Evolutionary conservation across 2,329 filamentous ascomycete genomes (phyloP).

Genomic region (Penicillium sp.): DNA sequence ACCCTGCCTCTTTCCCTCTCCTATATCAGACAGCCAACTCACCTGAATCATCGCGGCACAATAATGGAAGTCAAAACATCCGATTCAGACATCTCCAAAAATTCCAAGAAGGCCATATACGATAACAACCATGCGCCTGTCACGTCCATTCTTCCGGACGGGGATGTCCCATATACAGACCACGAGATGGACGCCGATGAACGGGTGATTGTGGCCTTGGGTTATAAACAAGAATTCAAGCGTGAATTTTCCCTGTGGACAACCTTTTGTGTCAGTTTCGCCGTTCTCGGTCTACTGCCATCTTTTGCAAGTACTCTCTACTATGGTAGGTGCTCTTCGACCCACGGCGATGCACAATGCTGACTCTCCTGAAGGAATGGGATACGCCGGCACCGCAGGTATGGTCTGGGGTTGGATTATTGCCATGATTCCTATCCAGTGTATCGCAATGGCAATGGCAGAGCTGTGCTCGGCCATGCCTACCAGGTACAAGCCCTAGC

Average conservation of each 20-base stretch:
- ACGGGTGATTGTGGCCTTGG: constrained; percentile 42
- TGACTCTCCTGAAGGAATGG: constrained; percentile 40
- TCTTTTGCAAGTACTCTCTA: constrained; percentile 70
- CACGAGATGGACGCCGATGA: constrained; percentile 42
- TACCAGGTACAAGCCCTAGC: constrained; percentile 48
- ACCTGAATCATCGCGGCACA: not conserved
- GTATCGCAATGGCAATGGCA: constrained; percentile 67
- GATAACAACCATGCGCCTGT: constrained; percentile 33
- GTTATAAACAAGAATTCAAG: constrained; percentile 63
- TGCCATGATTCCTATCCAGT: constrained; percentile 69
- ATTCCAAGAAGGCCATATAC: constrained; percentile 11
- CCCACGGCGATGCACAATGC: not conserved
- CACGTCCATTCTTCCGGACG: constrained; percentile 37
- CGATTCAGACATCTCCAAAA: constrained; percentile 11
- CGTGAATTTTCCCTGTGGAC: constrained; percentile 73
- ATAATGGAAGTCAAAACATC: constrained; percentile 13
- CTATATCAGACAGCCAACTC: not conserved
- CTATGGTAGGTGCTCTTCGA: constrained; percentile 54
- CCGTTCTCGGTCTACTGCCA: constrained; percentile 67
- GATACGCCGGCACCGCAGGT: constrained; percentile 57
- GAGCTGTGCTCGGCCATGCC: constrained; percentile 73
- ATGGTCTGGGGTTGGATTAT: constrained; percentile 78
- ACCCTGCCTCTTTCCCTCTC: not conserved
- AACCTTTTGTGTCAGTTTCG: constrained; percentile 72
- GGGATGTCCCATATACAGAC: constrained; percentile 37